Evolutionary conservation across 2,329 filamentous ascomycete species (phyloP).

Genomic region (Diaporthe nobilis): DNA sequence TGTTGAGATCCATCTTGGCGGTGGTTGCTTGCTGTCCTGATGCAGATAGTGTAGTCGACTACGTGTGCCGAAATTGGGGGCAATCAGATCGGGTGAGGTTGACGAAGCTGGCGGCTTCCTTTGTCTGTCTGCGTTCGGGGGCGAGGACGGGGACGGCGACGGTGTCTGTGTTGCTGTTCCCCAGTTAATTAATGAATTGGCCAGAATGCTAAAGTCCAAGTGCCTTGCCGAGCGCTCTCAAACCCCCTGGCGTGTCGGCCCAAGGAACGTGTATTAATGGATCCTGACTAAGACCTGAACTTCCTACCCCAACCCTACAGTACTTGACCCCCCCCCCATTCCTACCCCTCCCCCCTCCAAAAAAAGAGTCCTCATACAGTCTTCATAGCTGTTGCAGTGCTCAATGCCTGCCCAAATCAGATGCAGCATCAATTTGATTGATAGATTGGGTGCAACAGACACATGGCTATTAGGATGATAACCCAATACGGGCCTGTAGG

Average conservation of each 20-base stretch:
- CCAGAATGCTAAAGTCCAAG: slow-evolving; percentile 30
- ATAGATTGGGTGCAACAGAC: not conserved
- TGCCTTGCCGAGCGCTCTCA: slow-evolving; percentile 35
- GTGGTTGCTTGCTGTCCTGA: slow-evolving; percentile 18
- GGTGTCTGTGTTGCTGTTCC: slow-evolving; percentile 17
- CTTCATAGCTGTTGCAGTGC: not conserved
- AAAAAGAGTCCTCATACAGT: not conserved
- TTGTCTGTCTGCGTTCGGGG: slow-evolving; percentile 33
- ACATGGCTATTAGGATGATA: not conserved
- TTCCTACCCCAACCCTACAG: not conserved
- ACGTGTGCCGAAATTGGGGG: not conserved
- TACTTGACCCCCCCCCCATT: not conserved
- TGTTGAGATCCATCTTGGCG: slow-evolving; percentile 84
- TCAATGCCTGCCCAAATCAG: not conserved
- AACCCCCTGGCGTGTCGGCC: slow-evolving; percentile 30
- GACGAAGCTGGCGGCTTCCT: slow-evolving; percentile 16
- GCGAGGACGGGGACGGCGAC: slow-evolving; percentile 8
- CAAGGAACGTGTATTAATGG: slow-evolving; percentile 17
- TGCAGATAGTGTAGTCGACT: not conserved
- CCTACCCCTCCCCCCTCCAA: no score
- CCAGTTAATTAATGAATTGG: slow-evolving; percentile 19
- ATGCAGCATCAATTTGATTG: not conserved
- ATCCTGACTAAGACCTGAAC: slow-evolving; percentile 32
- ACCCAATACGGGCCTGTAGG: no score
- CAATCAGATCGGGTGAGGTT: slow-evolving; percentile 4